Conservation (phyloP, 306 rosid species). For the Myrica gale region DNA sequence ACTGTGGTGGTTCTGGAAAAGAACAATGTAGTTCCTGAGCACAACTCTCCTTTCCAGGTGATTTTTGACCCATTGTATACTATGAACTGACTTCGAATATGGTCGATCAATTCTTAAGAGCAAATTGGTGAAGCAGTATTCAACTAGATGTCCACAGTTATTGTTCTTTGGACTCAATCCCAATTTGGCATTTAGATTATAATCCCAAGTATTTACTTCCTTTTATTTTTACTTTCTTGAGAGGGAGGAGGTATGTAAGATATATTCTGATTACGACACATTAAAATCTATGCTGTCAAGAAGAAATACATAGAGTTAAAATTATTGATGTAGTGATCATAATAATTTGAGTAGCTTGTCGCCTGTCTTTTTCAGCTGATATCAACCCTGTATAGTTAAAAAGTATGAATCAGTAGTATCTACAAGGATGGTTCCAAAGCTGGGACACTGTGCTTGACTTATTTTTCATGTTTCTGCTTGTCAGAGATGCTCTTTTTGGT, state of each 20-base stretch:
- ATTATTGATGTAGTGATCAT: too few species aligned
- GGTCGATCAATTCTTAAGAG: not conserved
- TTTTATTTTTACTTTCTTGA: not conserved
- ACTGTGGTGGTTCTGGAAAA: slow-evolving; percentile 84
- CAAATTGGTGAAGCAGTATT: not conserved
- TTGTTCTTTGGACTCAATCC: not conserved
- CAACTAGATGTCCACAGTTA: not conserved
- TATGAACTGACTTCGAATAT: slow-evolving; percentile 9
- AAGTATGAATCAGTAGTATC: not conserved
- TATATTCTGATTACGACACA: too few species aligned
- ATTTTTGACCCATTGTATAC: slow-evolving; percentile 19
- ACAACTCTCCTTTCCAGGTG: slow-evolving; percentile 86
- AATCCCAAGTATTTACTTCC: not conserved
- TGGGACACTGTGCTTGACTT: not conserved
- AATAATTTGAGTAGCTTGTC: too few species aligned
- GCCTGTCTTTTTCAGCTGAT: too few species aligned
- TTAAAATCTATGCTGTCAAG: too few species aligned
- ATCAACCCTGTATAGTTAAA: too few species aligned
- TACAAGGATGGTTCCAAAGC: not conserved
- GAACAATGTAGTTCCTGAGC: slow-evolving; percentile 90
- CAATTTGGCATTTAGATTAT: not conserved
- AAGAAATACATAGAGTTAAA: too few species aligned
- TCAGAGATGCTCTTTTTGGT: not conserved
- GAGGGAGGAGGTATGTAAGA: not conserved
- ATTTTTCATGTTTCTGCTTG: not conserved